These are phyloP conservation scores for Gynostemma pentaphyllum DNA, from an alignment of 306 rosid genomes.

Conservation along the genomic window DNA sequence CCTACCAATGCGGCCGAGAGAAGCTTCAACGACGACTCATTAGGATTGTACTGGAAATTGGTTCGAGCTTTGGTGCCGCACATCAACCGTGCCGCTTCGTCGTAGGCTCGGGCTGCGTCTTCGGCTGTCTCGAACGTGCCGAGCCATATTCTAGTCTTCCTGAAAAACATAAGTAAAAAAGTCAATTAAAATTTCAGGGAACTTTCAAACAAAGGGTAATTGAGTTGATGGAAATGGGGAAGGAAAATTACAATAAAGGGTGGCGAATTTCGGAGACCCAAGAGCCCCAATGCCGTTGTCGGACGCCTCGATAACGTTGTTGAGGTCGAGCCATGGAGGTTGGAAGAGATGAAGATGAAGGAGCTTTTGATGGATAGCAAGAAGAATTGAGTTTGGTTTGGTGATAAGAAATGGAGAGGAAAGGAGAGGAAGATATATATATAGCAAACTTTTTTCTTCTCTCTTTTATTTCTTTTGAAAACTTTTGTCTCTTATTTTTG, in stretches of 20 bases:
- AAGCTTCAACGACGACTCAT: slow-evolving; percentile 36
- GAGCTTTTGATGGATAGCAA: not conserved
- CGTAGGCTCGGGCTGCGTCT: slow-evolving; percentile 86
- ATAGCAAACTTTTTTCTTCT: not conserved
- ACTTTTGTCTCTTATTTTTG: slow-evolving; percentile 4
- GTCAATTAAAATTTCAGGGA: no score
- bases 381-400: not conserved
- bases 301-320: slow-evolving; percentile 90
- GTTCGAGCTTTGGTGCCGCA: slow-evolving; percentile 70
- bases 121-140: slow-evolving; percentile 84
- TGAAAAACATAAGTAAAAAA: no score
- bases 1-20: slow-evolving; percentile 55
- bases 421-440: slow-evolving; percentile 5
- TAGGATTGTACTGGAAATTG: slow-evolving; percentile 53
- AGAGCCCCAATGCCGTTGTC: slow-evolving; percentile 99
- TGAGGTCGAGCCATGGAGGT: slow-evolving; percentile 73
- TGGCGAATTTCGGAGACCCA: slow-evolving; percentile 99
- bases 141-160: slow-evolving; percentile 77
- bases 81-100: slow-evolving; percentile 78
- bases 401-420: not conserved
- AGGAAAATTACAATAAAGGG: slow-evolving; percentile 60
- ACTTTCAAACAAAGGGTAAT: no score
- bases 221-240: not conserved
- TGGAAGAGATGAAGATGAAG: not conserved
- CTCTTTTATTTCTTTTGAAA: not conserved